Base-by-base conservation (phyloP, 1,284 basidiomycete species). In the Puccinia horiana region DNA sequence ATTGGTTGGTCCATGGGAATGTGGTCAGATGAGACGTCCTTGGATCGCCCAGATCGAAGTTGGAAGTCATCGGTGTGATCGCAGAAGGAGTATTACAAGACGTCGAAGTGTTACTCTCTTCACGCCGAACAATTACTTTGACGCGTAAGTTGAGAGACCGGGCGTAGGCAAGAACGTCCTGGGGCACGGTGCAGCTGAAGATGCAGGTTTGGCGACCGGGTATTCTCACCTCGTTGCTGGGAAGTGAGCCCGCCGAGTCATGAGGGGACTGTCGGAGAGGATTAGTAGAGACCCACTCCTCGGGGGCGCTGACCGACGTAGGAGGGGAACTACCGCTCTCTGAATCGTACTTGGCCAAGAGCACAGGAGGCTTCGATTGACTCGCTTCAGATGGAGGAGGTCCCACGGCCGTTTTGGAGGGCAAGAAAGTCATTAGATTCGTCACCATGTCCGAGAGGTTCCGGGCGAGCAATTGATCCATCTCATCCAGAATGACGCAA, bases 371-470 rank as follows among this genome's bases (percentile, higher is more conserved):
- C 2, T 23, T 79, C 16, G 20, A 23, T 54, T 49, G 67, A 16
- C n/a, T 42, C 16, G 40, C 32, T n/a, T 70, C 70, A n/a, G 40
- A 42, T 12, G 77, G 16, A 61, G 63, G 32, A 12, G 72, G 16
- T 6, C 91, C 47, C 94, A 92, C 14, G 18, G 67, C 11, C 16
- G 44, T 40, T 35, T 69, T 79, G 16, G 92, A 90, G 26, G 96
- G 96, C 26, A 99, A 89, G 58, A 96, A 89, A 83, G 95, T 94
- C 84, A 96, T 93, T 85, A 98, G 93, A 84, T 91, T 93, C 87
- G 94, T 92, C 32, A 99, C 96, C 86, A 93, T 94, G 82, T 99
- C 96, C 85, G 97, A 94, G 82, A 98, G 88, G 86, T 98, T 98
- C 78, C 96, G 92, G 11, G 96, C 96, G 86, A 99, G 97, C 83